Evolutionary conservation across 2,329 filamentous ascomycete genomes (phyloP), one percentile per base, ranked within the genome.

Genomic region (Endothia cerciana): DNA sequence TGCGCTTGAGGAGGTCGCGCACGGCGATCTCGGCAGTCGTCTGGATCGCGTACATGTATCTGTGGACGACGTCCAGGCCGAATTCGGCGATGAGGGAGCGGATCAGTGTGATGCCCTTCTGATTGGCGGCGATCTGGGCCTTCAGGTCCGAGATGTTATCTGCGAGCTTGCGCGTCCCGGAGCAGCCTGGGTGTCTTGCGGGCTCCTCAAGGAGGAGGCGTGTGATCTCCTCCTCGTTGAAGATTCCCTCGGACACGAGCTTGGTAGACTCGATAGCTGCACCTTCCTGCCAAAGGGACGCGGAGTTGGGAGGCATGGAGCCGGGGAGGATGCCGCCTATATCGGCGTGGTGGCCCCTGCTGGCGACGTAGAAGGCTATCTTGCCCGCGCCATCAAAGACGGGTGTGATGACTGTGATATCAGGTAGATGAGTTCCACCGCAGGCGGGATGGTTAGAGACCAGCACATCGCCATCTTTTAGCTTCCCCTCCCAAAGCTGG

Each of bases 11-110:
- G 4, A 94, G 81, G 60, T 86, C 86, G 10, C 90, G 85, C 0
- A 95, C 92, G 25, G 87, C 89, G 1, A 87, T 80, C 71, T 92
- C 91, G 0, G 91, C 91, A 41, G 92, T 93, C 56, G 86, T 82
- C 74, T 94, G 91, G 64, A 94, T 94, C 51, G 85, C 89, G 59
- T 84, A 82, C 91, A 94, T 93, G 74, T 93, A 93, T 70, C 90
- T 88, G 68, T 91, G 87, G 0, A 94, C 91, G 0, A 89, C 88
- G 2, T 87, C 81, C 68, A 91, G 87, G 8, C 87, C 87, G 69
- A 92, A 93, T 71, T 94, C 91, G 15, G 86, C 83, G 69, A 94
- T 92, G 1, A 94, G 79, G 0, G 85, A 82, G 36, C 83, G 84
- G 69, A 94, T 93, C 28, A 93, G 80, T 41, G 85, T 87, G 72